Percentiles rank a stretch among this genome's conserved stretches.
phyloP scores from a whole-genome alignment of 1,139 yeast genomes.

The Sugiyamaella sp. region DNA sequence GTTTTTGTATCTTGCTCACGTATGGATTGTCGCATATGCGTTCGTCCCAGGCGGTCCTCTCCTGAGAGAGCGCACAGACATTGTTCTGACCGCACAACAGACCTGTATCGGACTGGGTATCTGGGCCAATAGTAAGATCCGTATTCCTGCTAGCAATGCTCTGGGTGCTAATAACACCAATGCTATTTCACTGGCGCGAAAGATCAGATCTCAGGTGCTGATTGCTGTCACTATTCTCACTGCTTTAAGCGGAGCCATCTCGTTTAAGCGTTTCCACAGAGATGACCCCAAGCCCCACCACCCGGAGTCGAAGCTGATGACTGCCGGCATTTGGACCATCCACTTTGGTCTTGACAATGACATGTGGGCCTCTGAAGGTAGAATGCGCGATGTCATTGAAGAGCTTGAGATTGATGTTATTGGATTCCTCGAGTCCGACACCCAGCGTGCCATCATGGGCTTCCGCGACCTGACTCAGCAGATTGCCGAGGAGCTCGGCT shows the following conservation, averaged over 20 bases:
- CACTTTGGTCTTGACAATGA: slow-evolving; percentile 97
- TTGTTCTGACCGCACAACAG: slow-evolving; percentile 62
- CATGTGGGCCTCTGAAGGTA: slow-evolving; percentile 95
- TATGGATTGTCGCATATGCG: slow-evolving; percentile 98
- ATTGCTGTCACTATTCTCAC: slow-evolving; percentile 36
- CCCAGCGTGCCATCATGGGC: slow-evolving; percentile 93
- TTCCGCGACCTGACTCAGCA: slow-evolving; percentile 91
- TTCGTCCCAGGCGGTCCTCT: slow-evolving; percentile 94
- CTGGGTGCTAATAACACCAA: slow-evolving; percentile 27
- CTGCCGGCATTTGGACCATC: slow-evolving; percentile 98
- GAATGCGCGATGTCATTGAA: slow-evolving; percentile 80
- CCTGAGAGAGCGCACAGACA: slow-evolving; percentile 84
- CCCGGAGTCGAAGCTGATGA: slow-evolving; percentile 71
- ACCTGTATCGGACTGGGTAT: slow-evolving; percentile 46
- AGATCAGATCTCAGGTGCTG: slow-evolving; percentile 37
- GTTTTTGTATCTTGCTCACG: slow-evolving; percentile 72
- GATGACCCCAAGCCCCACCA: slow-evolving; percentile 72
- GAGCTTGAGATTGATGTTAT: slow-evolving; percentile 90
- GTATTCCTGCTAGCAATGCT: slow-evolving; percentile 29
- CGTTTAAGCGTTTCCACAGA: slow-evolving; percentile 62
- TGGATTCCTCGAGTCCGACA: slow-evolving; percentile 89
- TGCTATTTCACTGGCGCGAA: slow-evolving; percentile 30
- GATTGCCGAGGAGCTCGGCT: slow-evolving; percentile 88
- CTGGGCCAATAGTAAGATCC: slow-evolving; percentile 33
- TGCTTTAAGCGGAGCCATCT: slow-evolving; percentile 46